Base-by-base conservation (phyloP, 1,284 basidiomycete genomes). In the Mycosarcoma maydis region DNA sequence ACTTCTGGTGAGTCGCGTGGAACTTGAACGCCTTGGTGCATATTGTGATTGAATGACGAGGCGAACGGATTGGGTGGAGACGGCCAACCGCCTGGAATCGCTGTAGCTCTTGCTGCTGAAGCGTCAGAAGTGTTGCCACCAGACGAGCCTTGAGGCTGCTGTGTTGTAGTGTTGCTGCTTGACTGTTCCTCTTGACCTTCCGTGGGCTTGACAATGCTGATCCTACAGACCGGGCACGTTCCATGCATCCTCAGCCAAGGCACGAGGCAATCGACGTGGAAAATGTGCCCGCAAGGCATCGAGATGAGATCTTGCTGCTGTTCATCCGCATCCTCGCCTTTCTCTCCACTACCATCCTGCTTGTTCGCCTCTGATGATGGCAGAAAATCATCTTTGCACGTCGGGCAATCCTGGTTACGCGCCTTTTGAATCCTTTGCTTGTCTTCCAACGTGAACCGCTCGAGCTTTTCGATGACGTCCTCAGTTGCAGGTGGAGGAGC, bases 201-300 rank as follows among this genome's bases (percentile, higher is more conserved):
- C 2, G 38, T 22, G 6, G 61, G 52, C 55, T 62, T 67, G 26
- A 48, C 71, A 37, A 73, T 66, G 17, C 61, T 61, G 22, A 66
- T 32, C 22, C 76, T 41, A 24, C 76, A 78, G n/a, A 78, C 70
- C n/a, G 76, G 76, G 30, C 76, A 78, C 1, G 75, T 73, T 9
- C 75, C 76, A 30, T 72, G 62, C 36, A 61, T 30, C 48, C 60
- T 46, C 23, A 78, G 58, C 76, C 76, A 78, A 23, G 75, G 75
- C 13, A 78, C 67, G 14, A 78, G 53, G 34, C 76, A 78, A 49
- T 73, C 73, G 11, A 69, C 60, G 39, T 78, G 76, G 58, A 73
- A 76, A 20, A 76, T 50, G 42, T 78, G 76, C 26, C 26, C 38
- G 48, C 76, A 78, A 7, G 76, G 76, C 68, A 78, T 69, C 34